Percentiles rank a stretch among this genome's conserved stretches.
Evolutionary conservation across 331 rosid genomes (phyloP).

Genomic region (Malus hybrid): DNA sequence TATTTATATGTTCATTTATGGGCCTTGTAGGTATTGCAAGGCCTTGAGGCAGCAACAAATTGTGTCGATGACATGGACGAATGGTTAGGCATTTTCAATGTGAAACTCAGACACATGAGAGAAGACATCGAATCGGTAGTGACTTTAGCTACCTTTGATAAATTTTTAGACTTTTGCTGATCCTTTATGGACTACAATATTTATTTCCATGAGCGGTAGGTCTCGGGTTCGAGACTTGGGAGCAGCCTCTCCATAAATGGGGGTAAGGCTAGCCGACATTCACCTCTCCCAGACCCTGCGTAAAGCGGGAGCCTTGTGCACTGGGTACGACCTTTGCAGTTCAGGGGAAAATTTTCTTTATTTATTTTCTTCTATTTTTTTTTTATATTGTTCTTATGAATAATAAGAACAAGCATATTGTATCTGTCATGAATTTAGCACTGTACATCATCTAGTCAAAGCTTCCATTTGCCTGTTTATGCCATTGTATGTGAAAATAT

Average conservation of each 20-base stretch:
- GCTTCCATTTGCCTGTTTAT: neutral
- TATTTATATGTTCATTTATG: constrained; percentile 12
- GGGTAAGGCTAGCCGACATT: too few relatives aligned
- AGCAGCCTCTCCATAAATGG: too few relatives aligned
- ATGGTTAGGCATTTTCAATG: constrained; percentile 92
- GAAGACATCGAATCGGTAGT: constrained; percentile 96
- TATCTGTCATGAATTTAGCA: neutral
- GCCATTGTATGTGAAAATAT: neutral
- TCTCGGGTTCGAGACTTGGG: too few relatives aligned
- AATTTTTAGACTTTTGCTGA: constrained; percentile 6
- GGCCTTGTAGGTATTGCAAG: constrained; percentile 63
- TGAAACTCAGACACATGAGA: constrained; percentile 97
- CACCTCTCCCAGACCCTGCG: too few relatives aligned
- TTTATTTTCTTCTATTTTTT: too few relatives aligned
- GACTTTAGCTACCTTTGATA: constrained; percentile 8
- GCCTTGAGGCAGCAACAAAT: constrained; percentile 71
- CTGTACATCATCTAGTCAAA: neutral
- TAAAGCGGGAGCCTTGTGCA: too few relatives aligned
- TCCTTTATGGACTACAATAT: neutral
- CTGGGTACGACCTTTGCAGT: too few relatives aligned
- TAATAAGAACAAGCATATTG: too few relatives aligned
- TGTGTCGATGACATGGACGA: constrained; percentile 94
- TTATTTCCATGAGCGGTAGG: too few relatives aligned
- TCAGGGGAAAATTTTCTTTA: neutral
- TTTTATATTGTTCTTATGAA: too few relatives aligned